These are phyloP conservation scores for Coffea eugenioides DNA, from an alignment of 257 asterid genomes.

Conservation along the genomic window DNA sequence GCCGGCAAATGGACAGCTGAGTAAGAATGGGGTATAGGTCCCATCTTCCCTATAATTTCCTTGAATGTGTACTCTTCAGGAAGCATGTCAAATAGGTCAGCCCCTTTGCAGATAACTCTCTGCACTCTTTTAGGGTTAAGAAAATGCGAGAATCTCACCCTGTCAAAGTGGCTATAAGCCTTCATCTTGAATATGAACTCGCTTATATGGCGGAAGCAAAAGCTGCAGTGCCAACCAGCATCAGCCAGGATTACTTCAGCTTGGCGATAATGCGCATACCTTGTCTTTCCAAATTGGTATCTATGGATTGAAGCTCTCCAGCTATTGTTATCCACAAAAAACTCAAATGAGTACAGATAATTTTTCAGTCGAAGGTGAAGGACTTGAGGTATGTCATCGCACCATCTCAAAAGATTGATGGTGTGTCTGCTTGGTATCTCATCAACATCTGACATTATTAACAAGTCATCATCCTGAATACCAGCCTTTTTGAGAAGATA, in stretches of 20 bases:
- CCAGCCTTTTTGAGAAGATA: conserved; percentile 81
- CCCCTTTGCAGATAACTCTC: conserved; percentile 70
- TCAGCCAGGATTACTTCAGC: conserved; percentile 63
- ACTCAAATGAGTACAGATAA: conserved; percentile 76
- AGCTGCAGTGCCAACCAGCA: conserved; percentile 89
- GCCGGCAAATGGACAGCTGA: conserved; percentile 86
- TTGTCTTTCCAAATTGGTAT: conserved; percentile 69
- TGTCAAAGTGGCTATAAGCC: conserved; percentile 75
- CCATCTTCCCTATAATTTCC: conserved; percentile 83
- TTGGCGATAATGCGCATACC: conserved; percentile 80
- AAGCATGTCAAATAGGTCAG: conserved; percentile 78
- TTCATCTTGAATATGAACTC: conserved; percentile 85
- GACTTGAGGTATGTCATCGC: conserved; percentile 62
- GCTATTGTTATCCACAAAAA: conserved; percentile 66
- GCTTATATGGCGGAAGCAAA: conserved; percentile 61
- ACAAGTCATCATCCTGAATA: conserved; percentile 71
- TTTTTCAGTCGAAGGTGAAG: conserved; percentile 77
- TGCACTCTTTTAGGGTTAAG: conserved; percentile 71
- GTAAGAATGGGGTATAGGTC: conserved; percentile 72
- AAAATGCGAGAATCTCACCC: conserved; percentile 72
- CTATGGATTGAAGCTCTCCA: conserved; percentile 84
- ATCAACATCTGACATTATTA: conserved; percentile 79
- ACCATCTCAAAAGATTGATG: conserved; percentile 78
- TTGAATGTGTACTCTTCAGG: conserved; percentile 83
- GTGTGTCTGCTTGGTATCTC: conserved; percentile 82